phyloP scores from a whole-genome alignment of 2,329 filamentous ascomycete genomes.

The Clonostachys rosea region DNA sequence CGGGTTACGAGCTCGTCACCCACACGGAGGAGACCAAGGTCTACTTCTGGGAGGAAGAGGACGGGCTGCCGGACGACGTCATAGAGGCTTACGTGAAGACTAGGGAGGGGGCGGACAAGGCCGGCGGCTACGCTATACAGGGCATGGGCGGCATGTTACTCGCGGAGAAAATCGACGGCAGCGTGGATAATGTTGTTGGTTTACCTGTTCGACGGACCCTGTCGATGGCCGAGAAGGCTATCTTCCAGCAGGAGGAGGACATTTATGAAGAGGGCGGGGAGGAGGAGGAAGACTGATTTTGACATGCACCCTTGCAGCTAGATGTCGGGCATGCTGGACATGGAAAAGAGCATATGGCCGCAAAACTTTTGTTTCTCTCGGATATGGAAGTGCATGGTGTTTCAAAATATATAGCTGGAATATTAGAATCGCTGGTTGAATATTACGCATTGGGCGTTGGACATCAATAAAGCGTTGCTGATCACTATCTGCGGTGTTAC shows the following conservation, averaged over 20 bases:
- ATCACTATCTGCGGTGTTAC: too few species aligned
- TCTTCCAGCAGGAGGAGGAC: constrained; percentile 63
- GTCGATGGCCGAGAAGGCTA: constrained; percentile 81
- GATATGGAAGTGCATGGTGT: too few species aligned
- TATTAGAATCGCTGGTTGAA: too few species aligned
- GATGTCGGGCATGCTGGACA: too few species aligned
- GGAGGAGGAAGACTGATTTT: background rate
- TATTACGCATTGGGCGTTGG: too few species aligned
- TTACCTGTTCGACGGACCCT: constrained; percentile 76
- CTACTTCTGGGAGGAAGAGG: constrained; percentile 66
- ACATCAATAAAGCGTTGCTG: too few species aligned
- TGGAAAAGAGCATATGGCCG: too few species aligned
- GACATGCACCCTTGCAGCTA: background rate
- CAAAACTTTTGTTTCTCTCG: too few species aligned
- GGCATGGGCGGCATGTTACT: constrained; percentile 81
- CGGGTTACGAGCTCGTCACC: constrained; percentile 78
- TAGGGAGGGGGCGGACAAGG: constrained; percentile 91
- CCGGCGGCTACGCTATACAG: constrained; percentile 92
- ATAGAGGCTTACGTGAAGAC: constrained; percentile 76
- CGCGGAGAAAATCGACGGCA: constrained; percentile 84
- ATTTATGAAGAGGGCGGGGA: constrained; percentile 9
- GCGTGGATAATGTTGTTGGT: constrained; percentile 91
- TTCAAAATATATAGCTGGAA: too few species aligned
- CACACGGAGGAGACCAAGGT: constrained; percentile 89
- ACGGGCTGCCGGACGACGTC: constrained; percentile 69